Percentiles rank a stretch among this genome's conserved stretches.
Conservation (phyloP, 108 stramenopile species). For the Conticribra guillardii region DNA sequence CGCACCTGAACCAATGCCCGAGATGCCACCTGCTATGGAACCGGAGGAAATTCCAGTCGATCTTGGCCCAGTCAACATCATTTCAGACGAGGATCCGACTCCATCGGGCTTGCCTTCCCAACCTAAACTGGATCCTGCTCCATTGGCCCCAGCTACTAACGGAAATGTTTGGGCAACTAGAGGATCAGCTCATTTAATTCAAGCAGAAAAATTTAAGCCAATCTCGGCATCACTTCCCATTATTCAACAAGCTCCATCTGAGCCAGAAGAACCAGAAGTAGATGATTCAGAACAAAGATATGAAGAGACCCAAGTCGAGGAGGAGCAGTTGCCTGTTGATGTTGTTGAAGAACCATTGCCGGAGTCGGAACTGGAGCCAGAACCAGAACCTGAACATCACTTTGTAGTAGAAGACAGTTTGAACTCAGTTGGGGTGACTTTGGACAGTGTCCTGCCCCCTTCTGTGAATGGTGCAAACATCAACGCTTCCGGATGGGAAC, state of each 20-base stretch:
- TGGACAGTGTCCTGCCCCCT: conserved; percentile 48
- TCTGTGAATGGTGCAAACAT: conserved; percentile 56
- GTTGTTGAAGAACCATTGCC: conserved; percentile 7
- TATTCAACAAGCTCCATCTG: conserved; percentile 5
- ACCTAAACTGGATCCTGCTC: conserved; percentile 14
- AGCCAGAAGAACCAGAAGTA: conserved; percentile 26
- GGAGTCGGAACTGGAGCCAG: conserved; percentile 18
- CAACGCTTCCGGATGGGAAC: conserved; percentile 61
- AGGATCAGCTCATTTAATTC: conserved; percentile 86
- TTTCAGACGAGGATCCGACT: conserved; percentile 52
- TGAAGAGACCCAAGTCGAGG: conserved; percentile 1
- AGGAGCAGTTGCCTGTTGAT: conserved; percentile 18
- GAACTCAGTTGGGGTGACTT: conserved; percentile 26
- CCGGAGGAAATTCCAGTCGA: conserved; percentile 46
- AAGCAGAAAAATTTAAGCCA: conserved; percentile 65
- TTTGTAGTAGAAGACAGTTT: conserved; percentile 15
- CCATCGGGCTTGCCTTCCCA: conserved; percentile 52
- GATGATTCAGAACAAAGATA: conserved; percentile 10
- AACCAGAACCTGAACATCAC: conserved; percentile 32
- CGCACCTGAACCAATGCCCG: conserved; percentile 21
- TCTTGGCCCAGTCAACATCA: conserved; percentile 29
- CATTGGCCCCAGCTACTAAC: conserved; percentile 34
- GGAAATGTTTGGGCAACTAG: conserved; percentile 92
- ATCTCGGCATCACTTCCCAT: conserved; percentile 41
- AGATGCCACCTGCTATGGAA: conserved; percentile 5